These are phyloP conservation scores for Beauveria pseudobassiana DNA, from an alignment of 2,329 filamentous ascomycete species.

Conservation along the genomic window DNA sequence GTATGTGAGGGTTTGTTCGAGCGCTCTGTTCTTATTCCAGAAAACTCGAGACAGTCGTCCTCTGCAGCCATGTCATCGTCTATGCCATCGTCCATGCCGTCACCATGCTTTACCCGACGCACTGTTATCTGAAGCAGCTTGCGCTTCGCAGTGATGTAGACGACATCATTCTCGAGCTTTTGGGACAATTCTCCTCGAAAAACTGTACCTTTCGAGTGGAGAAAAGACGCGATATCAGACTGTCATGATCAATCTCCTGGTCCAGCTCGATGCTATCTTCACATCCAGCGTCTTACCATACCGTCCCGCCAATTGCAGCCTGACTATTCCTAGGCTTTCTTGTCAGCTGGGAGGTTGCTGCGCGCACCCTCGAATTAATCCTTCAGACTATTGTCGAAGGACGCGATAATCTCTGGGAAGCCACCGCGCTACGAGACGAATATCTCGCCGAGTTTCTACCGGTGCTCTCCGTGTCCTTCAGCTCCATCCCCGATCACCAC, in stretches of 20 bases:
- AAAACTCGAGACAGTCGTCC: too few relatives aligned
- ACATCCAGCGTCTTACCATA: constrained; percentile 32
- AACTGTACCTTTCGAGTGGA: constrained; percentile 28
- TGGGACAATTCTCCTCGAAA: constrained; percentile 36
- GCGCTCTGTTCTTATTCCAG: not conserved
- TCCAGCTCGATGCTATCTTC: constrained; percentile 32
- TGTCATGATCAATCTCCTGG: constrained; percentile 27
- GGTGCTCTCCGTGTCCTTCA: constrained; percentile 29
- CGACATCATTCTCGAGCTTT: constrained; percentile 32
- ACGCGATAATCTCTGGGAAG: constrained; percentile 27
- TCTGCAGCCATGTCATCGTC: constrained; percentile 17
- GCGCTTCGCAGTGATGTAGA: constrained; percentile 32
- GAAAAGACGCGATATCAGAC: constrained; percentile 26
- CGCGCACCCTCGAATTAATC: constrained; percentile 30
- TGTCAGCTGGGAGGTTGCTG: constrained; percentile 32
- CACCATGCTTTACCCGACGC: constrained; percentile 29
- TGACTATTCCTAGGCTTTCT: constrained; percentile 30
- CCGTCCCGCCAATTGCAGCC: constrained; percentile 27
- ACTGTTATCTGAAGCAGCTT: constrained; percentile 28
- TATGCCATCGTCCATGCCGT: constrained; percentile 26
- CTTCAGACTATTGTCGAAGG: constrained; percentile 29
- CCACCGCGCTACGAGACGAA: constrained; percentile 25
- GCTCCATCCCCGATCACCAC: constrained; percentile 29
- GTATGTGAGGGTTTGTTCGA: not conserved
- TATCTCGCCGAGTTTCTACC: constrained; percentile 30